phyloP scores from a whole-genome alignment of 2,329 filamentous ascomycete genomes.

The Colletotrichum limetticola region DNA sequence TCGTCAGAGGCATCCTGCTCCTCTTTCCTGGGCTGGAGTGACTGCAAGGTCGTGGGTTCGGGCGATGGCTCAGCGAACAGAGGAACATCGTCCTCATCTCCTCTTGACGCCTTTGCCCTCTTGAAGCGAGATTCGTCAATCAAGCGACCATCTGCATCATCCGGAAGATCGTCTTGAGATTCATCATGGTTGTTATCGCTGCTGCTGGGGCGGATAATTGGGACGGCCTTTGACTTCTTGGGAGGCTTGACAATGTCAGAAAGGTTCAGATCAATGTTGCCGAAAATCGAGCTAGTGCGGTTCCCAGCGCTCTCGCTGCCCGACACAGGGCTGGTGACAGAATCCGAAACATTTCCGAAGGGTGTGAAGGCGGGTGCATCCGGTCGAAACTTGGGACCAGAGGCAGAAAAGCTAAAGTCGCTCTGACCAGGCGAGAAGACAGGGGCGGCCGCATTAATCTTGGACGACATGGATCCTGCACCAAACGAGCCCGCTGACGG shows the following conservation, averaged over 20 bases:
- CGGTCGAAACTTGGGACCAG: conserved; percentile 76
- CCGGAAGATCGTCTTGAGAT: conserved; percentile 41
- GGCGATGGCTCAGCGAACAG: conserved; percentile 71
- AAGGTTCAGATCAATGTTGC: conserved; percentile 72
- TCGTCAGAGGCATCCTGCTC: conserved; percentile 42
- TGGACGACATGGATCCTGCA: conserved; percentile 53
- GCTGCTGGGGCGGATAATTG: conserved; percentile 77
- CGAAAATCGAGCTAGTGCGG: conserved; percentile 70
- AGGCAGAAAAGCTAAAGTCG: conserved; percentile 75
- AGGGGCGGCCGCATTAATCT: conserved; percentile 76
- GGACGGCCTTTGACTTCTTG: conserved; percentile 84
- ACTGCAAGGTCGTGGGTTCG: conserved; percentile 38
- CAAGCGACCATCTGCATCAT: conserved; percentile 70
- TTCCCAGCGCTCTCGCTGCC: conserved; percentile 55
- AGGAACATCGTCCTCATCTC: conserved; percentile 78
- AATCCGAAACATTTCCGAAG: conserved; percentile 56
- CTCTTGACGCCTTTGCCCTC: conserved; percentile 73
- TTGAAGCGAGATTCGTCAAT: conserved; percentile 78
- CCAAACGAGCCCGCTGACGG: conserved; percentile 52
- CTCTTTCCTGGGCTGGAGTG: conserved; percentile 23
- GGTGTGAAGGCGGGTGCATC: conserved; percentile 83
- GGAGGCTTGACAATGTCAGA: conserved; percentile 72
- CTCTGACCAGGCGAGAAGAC: conserved; percentile 75
- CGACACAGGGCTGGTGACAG: conserved; percentile 59
- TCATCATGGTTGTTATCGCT: conserved; percentile 45